phyloP scores from a whole-genome alignment of 2,329 filamentous ascomycete species.

The Xylariomycetidae sp. region DNA sequence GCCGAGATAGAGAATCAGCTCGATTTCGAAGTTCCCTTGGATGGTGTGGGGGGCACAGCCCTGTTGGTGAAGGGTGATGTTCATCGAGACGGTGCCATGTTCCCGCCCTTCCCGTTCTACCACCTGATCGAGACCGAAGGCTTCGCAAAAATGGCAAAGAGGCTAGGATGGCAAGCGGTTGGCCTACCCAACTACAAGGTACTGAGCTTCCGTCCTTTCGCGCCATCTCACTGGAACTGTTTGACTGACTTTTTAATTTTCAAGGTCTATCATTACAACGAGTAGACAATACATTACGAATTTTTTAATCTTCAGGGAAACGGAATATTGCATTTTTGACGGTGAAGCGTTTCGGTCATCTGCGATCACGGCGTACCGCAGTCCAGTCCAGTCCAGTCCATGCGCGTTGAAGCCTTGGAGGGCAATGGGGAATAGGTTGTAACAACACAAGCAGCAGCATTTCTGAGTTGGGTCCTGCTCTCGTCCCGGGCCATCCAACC shows the following conservation, averaged over 20 bases:
- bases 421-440: too few species aligned
- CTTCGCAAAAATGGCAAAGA: slow-evolving; percentile 92
- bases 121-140: slow-evolving; percentile 97
- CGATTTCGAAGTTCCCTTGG: slow-evolving; percentile 64
- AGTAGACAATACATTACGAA: slow-evolving; percentile 43
- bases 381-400: too few species aligned
- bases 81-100: slow-evolving; percentile 96
- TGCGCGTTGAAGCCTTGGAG: too few species aligned
- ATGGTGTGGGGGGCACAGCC: slow-evolving; percentile 90
- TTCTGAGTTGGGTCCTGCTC: too few species aligned
- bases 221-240: too few species aligned
- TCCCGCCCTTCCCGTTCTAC: slow-evolving; percentile 93
- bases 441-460: too few species aligned
- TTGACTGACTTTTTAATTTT: neutral
- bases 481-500: too few species aligned
- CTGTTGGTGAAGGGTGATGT: slow-evolving; percentile 94
- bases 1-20: slow-evolving; percentile 48
- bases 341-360: slow-evolving; percentile 1
- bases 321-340: slow-evolving; percentile 11
- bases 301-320: slow-evolving; percentile 14
- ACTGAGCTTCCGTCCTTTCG: too few species aligned
- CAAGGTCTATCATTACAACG: slow-evolving; percentile 86
- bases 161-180: slow-evolving; percentile 76
- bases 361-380: slow-evolving; percentile 1
- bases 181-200: slow-evolving; percentile 98